Evolutionary conservation across 352 stramenopile species (phyloP), one percentile per base, ranked within the genome.

Genomic region (Pilasporangium apinafurcum): DNA sequence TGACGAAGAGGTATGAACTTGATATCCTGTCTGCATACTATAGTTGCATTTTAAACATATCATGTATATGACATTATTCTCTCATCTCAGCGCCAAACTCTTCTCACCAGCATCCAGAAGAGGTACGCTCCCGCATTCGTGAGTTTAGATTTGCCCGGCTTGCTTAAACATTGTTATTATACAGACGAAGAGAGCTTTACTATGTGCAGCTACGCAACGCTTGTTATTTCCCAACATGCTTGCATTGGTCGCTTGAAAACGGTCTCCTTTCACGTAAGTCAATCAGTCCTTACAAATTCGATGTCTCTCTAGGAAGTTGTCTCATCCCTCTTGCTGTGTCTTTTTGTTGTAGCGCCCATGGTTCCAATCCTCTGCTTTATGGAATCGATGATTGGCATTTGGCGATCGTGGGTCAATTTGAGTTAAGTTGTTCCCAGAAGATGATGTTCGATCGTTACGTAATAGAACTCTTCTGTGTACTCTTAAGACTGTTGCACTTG

Each of bases 121-220:
- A 55, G 72, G 69, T 83, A 51, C 28, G 46, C 50, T 37, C 24
- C 24, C 13, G 12, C 8, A 12, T 53, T 25, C 18, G 16, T 29
- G 7, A 37, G 25, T 20, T 50, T 28, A 16, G 20, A 8, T 4
- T 39, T 25, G 16, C 9, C 31, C 9, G 16, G 34, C 8, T 37
- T 44, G 3, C 2, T 29, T 38, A 20, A 17, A 14, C 10, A 9
- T 8, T 32, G 18, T 12, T 35, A 5, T 43, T 25, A 51, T 40
- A 10, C 52, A 86, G 76, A 29, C 70, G 75, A 24, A 70, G 59
- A 51, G 79, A 91, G 51, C 62, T 91, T 1, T 86, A 86, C 58
- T 91, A 77, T 44, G 37, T 83, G 37, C 78, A 91, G 45, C 55
- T 90, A 32, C 75, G 81, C 28, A 91, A 92, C 57, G 73, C 80